A percentile compares a stretch with the other conserved stretches of the same genome.
These are phyloP conservation scores for Colletotrichum musae DNA, from an alignment of 2,329 filamentous ascomycete genomes.

Conservation along the genomic window DNA sequence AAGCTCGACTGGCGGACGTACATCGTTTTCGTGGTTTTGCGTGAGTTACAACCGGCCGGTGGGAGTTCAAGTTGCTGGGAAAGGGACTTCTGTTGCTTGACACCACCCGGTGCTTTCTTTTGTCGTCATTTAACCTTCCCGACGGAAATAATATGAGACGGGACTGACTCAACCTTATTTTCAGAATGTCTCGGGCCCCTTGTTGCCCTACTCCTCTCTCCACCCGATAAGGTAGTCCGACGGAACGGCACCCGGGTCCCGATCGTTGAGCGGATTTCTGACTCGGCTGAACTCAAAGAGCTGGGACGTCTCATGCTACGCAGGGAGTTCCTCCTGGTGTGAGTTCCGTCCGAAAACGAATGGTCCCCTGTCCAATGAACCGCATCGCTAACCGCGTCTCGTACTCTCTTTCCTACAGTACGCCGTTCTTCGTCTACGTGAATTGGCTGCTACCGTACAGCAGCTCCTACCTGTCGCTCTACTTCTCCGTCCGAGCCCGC, in stretches of 20 bases:
- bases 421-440: slow-evolving; percentile 45
- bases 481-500: slow-evolving; percentile 43
- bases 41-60: background rate
- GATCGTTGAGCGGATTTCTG: slow-evolving; percentile 43
- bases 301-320: slow-evolving; percentile 41
- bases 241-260: slow-evolving; percentile 46
- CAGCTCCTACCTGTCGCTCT: slow-evolving; percentile 43
- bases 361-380: background rate
- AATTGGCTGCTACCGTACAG: slow-evolving; percentile 42
- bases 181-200: slow-evolving; percentile 45
- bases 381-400: background rate
- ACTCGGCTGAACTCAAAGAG: slow-evolving; percentile 44
- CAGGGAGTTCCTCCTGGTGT: slow-evolving; percentile 45
- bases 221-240: slow-evolving; percentile 47
- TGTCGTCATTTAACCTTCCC: background rate
- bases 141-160: slow-evolving; percentile 15
- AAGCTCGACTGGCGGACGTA: slow-evolving; percentile 47
- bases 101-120: too few species aligned
- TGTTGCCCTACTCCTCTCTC: slow-evolving; percentile 47
- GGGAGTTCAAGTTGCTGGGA: background rate
- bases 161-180: slow-evolving; percentile 11
- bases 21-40: slow-evolving; percentile 48
- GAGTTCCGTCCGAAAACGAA: slow-evolving; percentile 5
- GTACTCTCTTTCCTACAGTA: background rate
- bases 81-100: background rate